Conservation (phyloP, 2,329 filamentous ascomycete genomes). For the Tolypocladium pustulatum region DNA sequence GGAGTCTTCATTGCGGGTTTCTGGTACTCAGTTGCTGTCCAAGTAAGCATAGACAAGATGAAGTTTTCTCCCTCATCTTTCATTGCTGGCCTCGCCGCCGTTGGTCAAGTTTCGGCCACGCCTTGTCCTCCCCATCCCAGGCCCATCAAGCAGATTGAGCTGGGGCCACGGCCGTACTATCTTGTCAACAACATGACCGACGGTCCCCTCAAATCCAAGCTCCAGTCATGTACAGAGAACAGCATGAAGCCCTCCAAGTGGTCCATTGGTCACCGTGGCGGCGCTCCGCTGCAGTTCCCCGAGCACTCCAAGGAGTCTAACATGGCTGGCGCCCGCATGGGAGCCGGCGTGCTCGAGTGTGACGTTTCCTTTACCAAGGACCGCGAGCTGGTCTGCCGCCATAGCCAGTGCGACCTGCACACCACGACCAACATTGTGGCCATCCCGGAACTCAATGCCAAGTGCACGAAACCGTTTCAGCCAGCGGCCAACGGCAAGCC, state of each 20-base stretch:
- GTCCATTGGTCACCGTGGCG: conserved; percentile 53
- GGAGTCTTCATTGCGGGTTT: not conserved
- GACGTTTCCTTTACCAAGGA: conserved; percentile 59
- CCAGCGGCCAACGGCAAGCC: conserved; percentile 37
- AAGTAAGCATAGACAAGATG: not conserved
- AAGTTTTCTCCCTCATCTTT: conserved; percentile 18
- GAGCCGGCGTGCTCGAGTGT: conserved; percentile 56
- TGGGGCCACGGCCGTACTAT: conserved; percentile 55
- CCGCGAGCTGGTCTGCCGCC: conserved; percentile 55
- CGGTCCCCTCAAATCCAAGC: conserved; percentile 46
- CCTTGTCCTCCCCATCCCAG: conserved; percentile 14
- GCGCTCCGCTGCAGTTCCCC: conserved; percentile 51
- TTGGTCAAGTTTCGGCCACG: conserved; percentile 14
- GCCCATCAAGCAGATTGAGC: conserved; percentile 38
- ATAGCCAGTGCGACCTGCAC: conserved; percentile 58
- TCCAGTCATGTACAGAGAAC: conserved; percentile 47
- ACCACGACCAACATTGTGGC: conserved; percentile 58
- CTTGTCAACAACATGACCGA: conserved; percentile 53
- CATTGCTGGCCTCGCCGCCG: conserved; percentile 18
- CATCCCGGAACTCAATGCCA: conserved; percentile 49
- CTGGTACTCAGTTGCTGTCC: not conserved
- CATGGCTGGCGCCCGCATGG: conserved; percentile 55
- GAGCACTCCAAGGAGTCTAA: conserved; percentile 52
- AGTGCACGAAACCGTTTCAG: conserved; percentile 53
- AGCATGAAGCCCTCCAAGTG: conserved; percentile 40